phyloP scores from a whole-genome alignment of 2,329 filamentous ascomycete genomes.

The Monilinia laxa region DNA sequence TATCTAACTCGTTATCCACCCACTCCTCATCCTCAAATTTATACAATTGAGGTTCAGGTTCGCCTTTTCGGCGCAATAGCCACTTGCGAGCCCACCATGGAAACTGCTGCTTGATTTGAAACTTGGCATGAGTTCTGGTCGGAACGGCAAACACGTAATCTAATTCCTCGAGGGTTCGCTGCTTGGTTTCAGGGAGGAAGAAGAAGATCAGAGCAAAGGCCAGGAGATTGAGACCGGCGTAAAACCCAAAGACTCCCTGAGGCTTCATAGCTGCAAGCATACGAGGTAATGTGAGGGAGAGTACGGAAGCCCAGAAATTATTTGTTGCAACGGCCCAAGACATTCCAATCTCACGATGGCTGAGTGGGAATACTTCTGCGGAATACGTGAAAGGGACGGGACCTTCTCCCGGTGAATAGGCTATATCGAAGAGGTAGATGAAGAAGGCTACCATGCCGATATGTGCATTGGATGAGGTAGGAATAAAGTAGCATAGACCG shows the following conservation, averaged over 20 bases:
- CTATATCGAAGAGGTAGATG: conserved; percentile 63
- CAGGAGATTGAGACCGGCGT: conserved; percentile 55
- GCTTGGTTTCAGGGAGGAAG: conserved; percentile 60
- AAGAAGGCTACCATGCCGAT: conserved; percentile 58
- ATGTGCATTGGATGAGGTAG: conserved; percentile 43
- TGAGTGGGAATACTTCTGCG: conserved; percentile 64
- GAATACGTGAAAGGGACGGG: conserved; percentile 62
- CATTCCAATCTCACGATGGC: conserved; percentile 64
- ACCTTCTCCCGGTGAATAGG: conserved; percentile 65
- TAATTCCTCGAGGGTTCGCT: conserved; percentile 40
- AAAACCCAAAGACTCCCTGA: conserved; percentile 52
- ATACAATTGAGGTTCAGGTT: conserved; percentile 15
- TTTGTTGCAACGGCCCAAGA: conserved; percentile 61
- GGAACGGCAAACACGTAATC: conserved; percentile 50
- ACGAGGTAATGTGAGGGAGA: conserved; percentile 54
- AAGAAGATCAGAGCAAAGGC: conserved; percentile 58
- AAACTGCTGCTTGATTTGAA: conserved; percentile 36
- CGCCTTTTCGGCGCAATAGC: conserved; percentile 39
- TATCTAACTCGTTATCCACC: conserved; percentile 9
- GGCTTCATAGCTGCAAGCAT: conserved; percentile 31
- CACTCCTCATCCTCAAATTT: conserved; percentile 23
- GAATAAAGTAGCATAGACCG: conserved; percentile 58
- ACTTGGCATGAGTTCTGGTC: conserved; percentile 36
- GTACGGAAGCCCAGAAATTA: conserved; percentile 58
- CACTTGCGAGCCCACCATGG: conserved; percentile 32